A percentile compares a stretch with the other conserved stretches of the same genome.
Evolutionary conservation across 768 basidiomycete species (phyloP).

Genomic region (Porpolomopsis calyptriformis): DNA sequence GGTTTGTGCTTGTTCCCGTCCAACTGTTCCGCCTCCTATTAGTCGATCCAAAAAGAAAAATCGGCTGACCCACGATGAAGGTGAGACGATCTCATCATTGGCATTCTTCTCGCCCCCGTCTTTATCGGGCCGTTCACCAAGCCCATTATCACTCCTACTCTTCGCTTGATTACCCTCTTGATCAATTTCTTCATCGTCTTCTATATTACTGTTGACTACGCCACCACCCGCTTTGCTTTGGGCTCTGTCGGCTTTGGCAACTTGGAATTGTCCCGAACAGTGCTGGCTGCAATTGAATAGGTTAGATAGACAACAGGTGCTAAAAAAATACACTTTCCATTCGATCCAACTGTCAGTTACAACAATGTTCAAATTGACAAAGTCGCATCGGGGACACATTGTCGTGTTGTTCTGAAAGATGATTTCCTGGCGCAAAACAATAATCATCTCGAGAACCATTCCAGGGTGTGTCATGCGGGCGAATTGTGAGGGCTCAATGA

Average conservation of each 20-base stretch:
- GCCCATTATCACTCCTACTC: neutral
- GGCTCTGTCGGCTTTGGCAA: neutral
- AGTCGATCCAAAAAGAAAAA: slow-evolving; percentile 3
- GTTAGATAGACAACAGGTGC: neutral
- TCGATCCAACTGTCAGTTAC: slow-evolving; percentile 2
- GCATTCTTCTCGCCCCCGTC: neutral
- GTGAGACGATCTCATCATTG: neutral
- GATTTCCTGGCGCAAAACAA: slow-evolving; percentile 1
- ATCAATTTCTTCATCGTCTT: neutral
- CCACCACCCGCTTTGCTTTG: neutral
- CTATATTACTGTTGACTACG: neutral
- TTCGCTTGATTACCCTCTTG: neutral
- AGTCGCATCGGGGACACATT: slow-evolving; percentile 3
- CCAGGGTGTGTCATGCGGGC: neutral
- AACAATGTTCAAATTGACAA: neutral
- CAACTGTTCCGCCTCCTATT: neutral
- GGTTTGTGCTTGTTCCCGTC: neutral
- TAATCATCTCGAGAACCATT: slow-evolving; percentile 6
- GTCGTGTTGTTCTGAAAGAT: neutral
- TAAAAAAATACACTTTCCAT: slow-evolving; percentile 1
- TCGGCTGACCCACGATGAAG: neutral
- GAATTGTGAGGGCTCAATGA: slow-evolving; percentile 3
- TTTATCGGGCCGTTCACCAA: neutral
- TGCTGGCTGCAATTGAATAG: neutral
- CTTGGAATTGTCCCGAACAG: slow-evolving; percentile 3